These are phyloP conservation scores for Podospora comata DNA, from an alignment of 495 filamentous ascomycete species.

Conservation along the genomic window DNA sequence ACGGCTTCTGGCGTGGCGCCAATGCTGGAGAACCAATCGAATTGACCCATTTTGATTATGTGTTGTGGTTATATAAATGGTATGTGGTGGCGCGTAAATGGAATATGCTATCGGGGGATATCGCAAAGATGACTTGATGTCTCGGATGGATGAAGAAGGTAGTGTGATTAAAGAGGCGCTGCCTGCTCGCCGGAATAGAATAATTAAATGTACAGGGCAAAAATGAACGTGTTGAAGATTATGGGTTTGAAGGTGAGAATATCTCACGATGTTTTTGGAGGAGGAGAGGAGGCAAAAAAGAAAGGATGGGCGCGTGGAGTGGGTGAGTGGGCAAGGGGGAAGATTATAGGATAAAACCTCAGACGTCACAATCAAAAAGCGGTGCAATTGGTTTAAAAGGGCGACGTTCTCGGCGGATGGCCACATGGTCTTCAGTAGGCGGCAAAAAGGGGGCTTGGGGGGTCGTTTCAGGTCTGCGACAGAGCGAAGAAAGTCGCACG, in stretches of 20 bases:
- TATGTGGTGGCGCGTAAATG: background rate
- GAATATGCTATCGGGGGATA: background rate
- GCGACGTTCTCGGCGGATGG: conserved; percentile 10
- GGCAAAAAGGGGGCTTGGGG: conserved; percentile 15
- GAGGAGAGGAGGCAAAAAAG: conserved; percentile 5
- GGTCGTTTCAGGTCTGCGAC: conserved; percentile 42
- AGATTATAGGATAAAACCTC: conserved; percentile 3
- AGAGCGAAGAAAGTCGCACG: conserved; percentile 32
- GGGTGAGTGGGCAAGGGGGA: background rate
- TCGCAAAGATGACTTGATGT: background rate
- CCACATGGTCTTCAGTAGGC: conserved; percentile 8
- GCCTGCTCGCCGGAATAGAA: conserved; percentile 5
- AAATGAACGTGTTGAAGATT: background rate
- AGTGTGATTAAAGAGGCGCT: background rate
- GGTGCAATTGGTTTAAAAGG: conserved; percentile 1
- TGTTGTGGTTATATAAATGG: background rate
- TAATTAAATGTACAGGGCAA: background rate
- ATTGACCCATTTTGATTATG: conserved; percentile 39
- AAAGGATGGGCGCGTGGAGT: background rate
- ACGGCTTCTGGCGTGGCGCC: conserved; percentile 49
- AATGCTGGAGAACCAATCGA: conserved; percentile 47
- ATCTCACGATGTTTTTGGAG: conserved; percentile 5
- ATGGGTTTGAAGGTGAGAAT: background rate
- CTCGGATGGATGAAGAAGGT: conserved; percentile 1
- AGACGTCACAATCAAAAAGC: conserved; percentile 26